phyloP scores from a whole-genome alignment of 768 basidiomycete genomes.

The Collybiopsis luxurians region DNA sequence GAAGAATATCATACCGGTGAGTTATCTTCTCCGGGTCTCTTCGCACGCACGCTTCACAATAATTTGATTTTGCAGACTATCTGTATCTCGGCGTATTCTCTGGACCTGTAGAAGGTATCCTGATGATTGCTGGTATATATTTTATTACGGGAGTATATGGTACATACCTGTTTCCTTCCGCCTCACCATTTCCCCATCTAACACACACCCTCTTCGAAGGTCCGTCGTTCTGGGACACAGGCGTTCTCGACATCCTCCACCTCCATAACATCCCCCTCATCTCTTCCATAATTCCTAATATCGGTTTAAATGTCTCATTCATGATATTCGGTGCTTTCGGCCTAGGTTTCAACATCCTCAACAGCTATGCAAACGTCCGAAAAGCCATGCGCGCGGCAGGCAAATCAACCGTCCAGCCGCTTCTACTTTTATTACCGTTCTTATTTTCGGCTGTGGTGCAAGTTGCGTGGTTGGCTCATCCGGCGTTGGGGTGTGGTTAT shows the following conservation, averaged over 20 bases:
- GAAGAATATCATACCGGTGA: conserved; percentile 85
- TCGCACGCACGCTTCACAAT: too few species aligned
- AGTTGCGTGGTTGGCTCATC: conserved; percentile 77
- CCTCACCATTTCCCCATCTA: conserved; percentile 3
- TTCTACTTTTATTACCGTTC: conserved; percentile 81
- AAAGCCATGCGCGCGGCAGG: conserved; percentile 43
- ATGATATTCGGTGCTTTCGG: conserved; percentile 76
- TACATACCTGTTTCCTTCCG: conserved; percentile 27
- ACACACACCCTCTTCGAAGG: conserved; percentile 42
- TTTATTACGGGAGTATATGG: conserved; percentile 76
- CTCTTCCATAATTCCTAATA: conserved; percentile 50
- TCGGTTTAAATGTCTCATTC: conserved; percentile 83
- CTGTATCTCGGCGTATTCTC: conserved; percentile 92
- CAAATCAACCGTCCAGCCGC: conserved; percentile 48
- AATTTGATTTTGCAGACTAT: conserved; percentile 71
- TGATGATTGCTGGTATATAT: conserved; percentile 80
- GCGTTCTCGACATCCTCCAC: conserved; percentile 55
- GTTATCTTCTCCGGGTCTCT: conserved; percentile 3
- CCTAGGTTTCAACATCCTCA: conserved; percentile 76
- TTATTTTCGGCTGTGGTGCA: conserved; percentile 67
- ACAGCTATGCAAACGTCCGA: conserved; percentile 83
- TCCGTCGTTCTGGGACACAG: conserved; percentile 77
- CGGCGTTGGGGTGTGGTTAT: too few species aligned
- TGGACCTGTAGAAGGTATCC: conserved; percentile 94
- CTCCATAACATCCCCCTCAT: conserved; percentile 51